Conservation (phyloP, 179 eudicot species). For the Vitellaria paradoxa region DNA sequence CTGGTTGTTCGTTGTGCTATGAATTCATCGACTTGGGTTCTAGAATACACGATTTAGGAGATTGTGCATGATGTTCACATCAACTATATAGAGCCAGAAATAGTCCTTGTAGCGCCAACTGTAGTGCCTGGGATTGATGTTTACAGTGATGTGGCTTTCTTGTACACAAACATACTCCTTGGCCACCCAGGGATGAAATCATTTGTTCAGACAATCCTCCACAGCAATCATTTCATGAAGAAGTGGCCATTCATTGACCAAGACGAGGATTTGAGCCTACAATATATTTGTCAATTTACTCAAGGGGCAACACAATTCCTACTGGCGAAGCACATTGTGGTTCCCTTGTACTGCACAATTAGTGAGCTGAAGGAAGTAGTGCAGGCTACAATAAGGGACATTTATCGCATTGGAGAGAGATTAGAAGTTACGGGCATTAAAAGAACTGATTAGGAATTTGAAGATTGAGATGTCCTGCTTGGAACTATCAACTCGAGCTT, state of each 20-base stretch:
- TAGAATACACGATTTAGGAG: conserved; percentile 60
- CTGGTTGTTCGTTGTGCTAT: conserved; percentile 48
- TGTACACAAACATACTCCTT: conserved; percentile 48
- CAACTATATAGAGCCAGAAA: conserved; percentile 17
- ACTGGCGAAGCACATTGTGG: conserved; percentile 43
- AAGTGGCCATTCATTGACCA: conserved; percentile 69
- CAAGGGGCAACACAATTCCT: conserved; percentile 2
- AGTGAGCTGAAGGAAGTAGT: conserved; percentile 53
- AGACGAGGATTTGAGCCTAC: conserved; percentile 41
- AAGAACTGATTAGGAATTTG: conserved; percentile 26
- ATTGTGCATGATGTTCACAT: conserved; percentile 15
- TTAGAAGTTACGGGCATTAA: conserved; percentile 40
- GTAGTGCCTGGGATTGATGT: conserved; percentile 32
- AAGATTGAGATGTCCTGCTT: conserved; percentile 57
- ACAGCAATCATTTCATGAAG: conserved; percentile 70
- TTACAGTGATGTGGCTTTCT: conserved; percentile 36
- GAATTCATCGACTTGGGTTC: conserved; percentile 44
- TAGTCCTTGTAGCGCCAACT: background rate
- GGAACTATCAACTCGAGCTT: conserved; percentile 61
- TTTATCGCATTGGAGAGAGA: conserved; percentile 50
- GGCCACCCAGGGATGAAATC: conserved; percentile 30
- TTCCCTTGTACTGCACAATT: conserved; percentile 59
- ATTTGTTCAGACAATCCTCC: conserved; percentile 45
- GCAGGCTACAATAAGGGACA: conserved; percentile 59
- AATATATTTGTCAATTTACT: conserved; percentile 47